phyloP scores from a whole-genome alignment of 129 eudicot species.

The Solidago caesia region DNA sequence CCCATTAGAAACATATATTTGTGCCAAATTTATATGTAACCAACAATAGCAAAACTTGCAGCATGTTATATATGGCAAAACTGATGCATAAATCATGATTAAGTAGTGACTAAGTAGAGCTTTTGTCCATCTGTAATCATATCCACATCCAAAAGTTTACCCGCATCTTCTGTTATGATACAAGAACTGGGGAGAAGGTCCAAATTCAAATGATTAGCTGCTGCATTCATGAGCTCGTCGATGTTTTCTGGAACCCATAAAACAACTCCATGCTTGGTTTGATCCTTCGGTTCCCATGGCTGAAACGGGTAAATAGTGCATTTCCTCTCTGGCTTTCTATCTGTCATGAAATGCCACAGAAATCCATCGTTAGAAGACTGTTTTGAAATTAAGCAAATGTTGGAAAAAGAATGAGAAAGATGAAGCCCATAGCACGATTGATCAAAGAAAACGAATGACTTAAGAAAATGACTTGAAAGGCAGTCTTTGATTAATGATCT shows the following conservation, averaged over 20 bases:
- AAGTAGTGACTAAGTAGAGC: conserved; percentile 54
- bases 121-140: conserved; percentile 75
- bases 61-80: conserved; percentile 3
- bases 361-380: conserved; percentile 13
- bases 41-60: conserved; percentile 25
- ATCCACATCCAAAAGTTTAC: conserved; percentile 67
- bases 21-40: neutral
- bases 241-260: conserved; percentile 66
- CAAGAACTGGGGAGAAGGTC: conserved; percentile 30
- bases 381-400: neutral
- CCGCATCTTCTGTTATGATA: conserved; percentile 80
- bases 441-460: too few relatives aligned
- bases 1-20: conserved; percentile 11
- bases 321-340: conserved; percentile 45
- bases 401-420: neutral
- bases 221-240: conserved; percentile 60
- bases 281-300: conserved; percentile 59
- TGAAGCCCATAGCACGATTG: too few relatives aligned
- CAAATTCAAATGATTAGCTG: conserved; percentile 48
- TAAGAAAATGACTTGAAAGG: too few relatives aligned
- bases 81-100: conserved; percentile 21
- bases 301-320: conserved; percentile 81
- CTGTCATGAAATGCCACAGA: conserved; percentile 36
- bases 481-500: neutral
- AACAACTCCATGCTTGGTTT: conserved; percentile 53